Evolutionary conservation across 2,329 filamentous ascomycete species (phyloP), one percentile per base, ranked within the genome.

Genomic region (Fonsecaea multimorphosa): DNA sequence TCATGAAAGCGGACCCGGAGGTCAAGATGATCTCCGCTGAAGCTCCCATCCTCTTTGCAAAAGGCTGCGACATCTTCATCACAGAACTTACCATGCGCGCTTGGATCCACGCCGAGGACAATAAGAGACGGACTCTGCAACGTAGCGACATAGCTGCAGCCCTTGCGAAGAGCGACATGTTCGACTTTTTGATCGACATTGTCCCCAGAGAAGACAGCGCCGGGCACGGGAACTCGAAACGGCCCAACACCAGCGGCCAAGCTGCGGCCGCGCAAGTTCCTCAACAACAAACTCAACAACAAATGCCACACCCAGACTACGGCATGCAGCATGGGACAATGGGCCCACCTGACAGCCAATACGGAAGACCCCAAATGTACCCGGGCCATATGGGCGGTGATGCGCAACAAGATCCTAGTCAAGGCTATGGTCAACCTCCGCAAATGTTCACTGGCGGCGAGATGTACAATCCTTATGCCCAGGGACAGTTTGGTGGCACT

Each of bases 1-100:
- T 99, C 71, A 99, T 99, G 95, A 99, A 99, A 81, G 95, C 95
- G 0, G 95, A 99, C 73, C 95, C 95, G 0, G 95, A 99, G 74
- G 95, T 99, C 55, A 99, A 99, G 83, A 99, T 99, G 95, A 99
- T 99, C 69, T 98, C 93, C 3, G 95, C 95, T 8, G 95, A 99
- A 80, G 95, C 95, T 1, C 95, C 95, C 1, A 99, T 99, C 72
- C 84, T 99, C 14, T 99, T 99, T 75, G 95, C 95, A 58, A 99
- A 99, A 80, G 95, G 94, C 40, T 98, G 95, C 79, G 95, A 99
- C 76, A 97, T 98, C 76, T 99, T 99, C 81, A 99, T 99, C 76
- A 97, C 93, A 0, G 95, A 99, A 80, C 84, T 99, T 67, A 99
- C 95, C 7, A 99, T 99, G 95, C 92, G 95, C 70, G 95, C 95